These are phyloP conservation scores for Russula emetica DNA, from an alignment of 768 basidiomycete species.

Conservation along the genomic window DNA sequence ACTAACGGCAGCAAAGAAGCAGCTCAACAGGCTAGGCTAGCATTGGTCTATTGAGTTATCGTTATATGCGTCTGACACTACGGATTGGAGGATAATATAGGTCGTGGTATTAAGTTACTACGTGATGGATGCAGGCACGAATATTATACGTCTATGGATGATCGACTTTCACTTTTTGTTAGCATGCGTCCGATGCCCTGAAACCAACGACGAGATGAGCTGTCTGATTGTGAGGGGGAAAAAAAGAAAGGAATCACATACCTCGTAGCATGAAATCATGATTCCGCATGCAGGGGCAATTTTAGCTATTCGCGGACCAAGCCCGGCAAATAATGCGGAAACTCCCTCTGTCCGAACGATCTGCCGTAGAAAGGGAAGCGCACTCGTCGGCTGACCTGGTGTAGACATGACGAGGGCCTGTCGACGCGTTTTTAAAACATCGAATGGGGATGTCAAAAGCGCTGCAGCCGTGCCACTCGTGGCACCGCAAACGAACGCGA, in stretches of 20 bases:
- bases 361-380: conserved; percentile 59
- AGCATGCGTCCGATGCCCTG: conserved; percentile 61
- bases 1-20: conserved; percentile 72
- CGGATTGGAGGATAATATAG: not conserved
- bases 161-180: conserved; percentile 33
- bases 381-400: conserved; percentile 41
- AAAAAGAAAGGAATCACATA: conserved; percentile 31
- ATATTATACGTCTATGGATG: conserved; percentile 20
- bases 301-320: conserved; percentile 85
- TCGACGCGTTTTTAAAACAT: conserved; percentile 91
- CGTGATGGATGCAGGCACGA: not conserved
- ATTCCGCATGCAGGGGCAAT: conserved; percentile 98
- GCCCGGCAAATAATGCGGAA: conserved; percentile 75
- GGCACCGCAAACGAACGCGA: conserved; percentile 89
- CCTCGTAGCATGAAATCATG: conserved; percentile 97
- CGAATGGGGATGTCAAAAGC: conserved; percentile 88
- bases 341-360: conserved; percentile 78
- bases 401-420: conserved; percentile 76
- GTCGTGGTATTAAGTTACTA: conserved; percentile 19
- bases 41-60: conserved; percentile 2
- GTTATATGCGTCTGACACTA: not conserved
- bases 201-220: conserved; percentile 23
- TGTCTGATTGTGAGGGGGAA: conserved; percentile 14
- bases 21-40: conserved; percentile 68
- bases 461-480: conserved; percentile 84